Percentiles rank a stretch among this genome's conserved stretches.
These are phyloP conservation scores for Penicillium angulare DNA, from an alignment of 495 filamentous ascomycete species.

Conservation along the genomic window DNA sequence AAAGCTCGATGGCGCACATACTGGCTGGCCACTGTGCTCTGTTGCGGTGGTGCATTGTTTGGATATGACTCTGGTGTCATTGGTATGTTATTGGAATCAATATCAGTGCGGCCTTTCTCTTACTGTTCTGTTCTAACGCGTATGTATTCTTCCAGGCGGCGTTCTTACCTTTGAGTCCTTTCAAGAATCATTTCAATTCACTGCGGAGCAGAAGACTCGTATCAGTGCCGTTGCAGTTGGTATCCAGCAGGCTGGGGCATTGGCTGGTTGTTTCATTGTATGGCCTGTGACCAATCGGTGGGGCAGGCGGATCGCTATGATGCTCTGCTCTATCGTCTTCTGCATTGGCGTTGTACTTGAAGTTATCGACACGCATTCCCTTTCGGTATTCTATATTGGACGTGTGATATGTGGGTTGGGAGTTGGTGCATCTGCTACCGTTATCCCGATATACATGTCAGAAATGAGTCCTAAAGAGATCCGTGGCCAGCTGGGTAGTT, in stretches of 20 bases:
- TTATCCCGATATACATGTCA: slow-evolving; percentile 56
- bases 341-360: slow-evolving; percentile 47
- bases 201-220: slow-evolving; percentile 30
- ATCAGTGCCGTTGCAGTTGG: slow-evolving; percentile 47
- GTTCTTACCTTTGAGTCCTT: slow-evolving; percentile 49
- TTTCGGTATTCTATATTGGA: slow-evolving; percentile 43
- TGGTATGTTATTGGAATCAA: slow-evolving; percentile 30
- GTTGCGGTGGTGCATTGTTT: slow-evolving; percentile 44
- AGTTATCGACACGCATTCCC: slow-evolving; percentile 40
- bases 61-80: slow-evolving; percentile 48
- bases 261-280: slow-evolving; percentile 48
- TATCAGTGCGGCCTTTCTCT: background rate
- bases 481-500: slow-evolving; percentile 50
- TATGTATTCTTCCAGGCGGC: slow-evolving; percentile 40
- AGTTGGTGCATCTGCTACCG: slow-evolving; percentile 54
- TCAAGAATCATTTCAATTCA: slow-evolving; percentile 40
- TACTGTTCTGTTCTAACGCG: slow-evolving; percentile 1
- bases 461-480: slow-evolving; percentile 58
- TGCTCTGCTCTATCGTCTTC: slow-evolving; percentile 45
- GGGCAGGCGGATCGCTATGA: slow-evolving; percentile 45
- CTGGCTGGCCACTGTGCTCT: slow-evolving; percentile 50
- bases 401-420: slow-evolving; percentile 57
- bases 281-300: slow-evolving; percentile 48
- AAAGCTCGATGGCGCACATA: slow-evolving; percentile 46
- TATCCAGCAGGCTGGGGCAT: slow-evolving; percentile 46